Evolutionary conservation across 2,329 filamentous ascomycete species (phyloP), one percentile per base, ranked within the genome.

Genomic region (Chalaropsis thielavioides): DNA sequence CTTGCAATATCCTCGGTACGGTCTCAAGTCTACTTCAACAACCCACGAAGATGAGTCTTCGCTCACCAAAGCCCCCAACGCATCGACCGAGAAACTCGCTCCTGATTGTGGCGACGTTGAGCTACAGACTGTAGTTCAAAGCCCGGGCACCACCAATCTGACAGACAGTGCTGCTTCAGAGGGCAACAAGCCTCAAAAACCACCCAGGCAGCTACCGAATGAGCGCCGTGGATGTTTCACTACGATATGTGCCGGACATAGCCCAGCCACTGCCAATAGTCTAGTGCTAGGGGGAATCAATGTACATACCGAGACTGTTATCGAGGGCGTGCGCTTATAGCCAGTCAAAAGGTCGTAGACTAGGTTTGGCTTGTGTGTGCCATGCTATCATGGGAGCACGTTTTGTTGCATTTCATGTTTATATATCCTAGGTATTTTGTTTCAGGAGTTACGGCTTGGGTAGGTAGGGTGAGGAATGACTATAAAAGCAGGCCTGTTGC

Each of bases 211-310:
- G 3, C 51, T 31, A 24, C 27, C 51, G 7, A n/a, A 31, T 31
- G 24, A 56, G 10, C 51, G 17, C 4, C 51, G 24, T 7, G 15
- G 4, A 8, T 56, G 27, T n/a, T 56, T 60, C 13, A 40, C 60
- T 8, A 49, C 49, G 8, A 43, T 54, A 15, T 24, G n/a, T 19
- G 63, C 19, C 27, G 51, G 51, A 1, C 27, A 35, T 13, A n/a
- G 10, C 22, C 31, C 51, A 15, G 24, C 17, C 13, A 13, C 22
- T 31, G 51, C 10, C 51, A 35, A 31, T 56, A 58, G 59, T 10
- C 59, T 62, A 41, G 46, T 56, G n/a, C 61, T 62, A n/a, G 64
- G 51, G 8, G 64, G 64, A n/a, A 66, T 66, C 22, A 66, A 40
- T 10, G 64, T 66, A 7, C 40, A 59, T 4, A 66, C 64, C 1